Base-by-base conservation (phyloP, 2,329 filamentous ascomycete genomes). In the Colletotrichum agaves region DNA sequence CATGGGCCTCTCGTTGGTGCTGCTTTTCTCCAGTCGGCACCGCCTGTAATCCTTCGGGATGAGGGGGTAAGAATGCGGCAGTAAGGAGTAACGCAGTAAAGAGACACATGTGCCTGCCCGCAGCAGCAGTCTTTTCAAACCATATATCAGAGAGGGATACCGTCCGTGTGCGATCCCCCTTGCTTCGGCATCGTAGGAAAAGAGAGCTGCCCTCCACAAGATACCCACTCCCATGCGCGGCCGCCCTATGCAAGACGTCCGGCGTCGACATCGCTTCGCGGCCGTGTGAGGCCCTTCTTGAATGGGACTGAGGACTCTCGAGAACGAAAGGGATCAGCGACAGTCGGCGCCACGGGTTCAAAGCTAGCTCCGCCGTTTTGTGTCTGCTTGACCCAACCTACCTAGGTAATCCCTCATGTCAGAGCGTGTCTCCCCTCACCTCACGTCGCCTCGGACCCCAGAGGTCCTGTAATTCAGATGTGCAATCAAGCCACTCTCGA, bases 401-500 rank as follows among this genome's bases (percentile, higher is more conserved):
- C 3, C 57, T 41, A 35, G 17, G n/a, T n/a, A n/a, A n/a, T 35
- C 23, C 4, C 23, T 27, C 23, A 27, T 27, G 23, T 27, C 23
- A 27, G 23, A 27, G 23, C n/a, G n/a, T 27, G 23, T 35, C 43
- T 37, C 31, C 31, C 23, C 50, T 10, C 27, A 23, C 52, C 52
- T 19, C 59, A 44, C 31, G 41, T 39, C 63, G 37, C 44, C 49
- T 19, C 58, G 17, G 27, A 21, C 56, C 56, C 50, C 33, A 33
- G 35, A 19, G 37, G 47, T 58, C 64, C 61, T 67, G 39, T 53
- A 64, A 64, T 64, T 43, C 60, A 67, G 60, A 64, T 55, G 39
- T 39, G 46, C 61, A 59, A 67, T 53, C 33, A 67, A 63, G 60
- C 61, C 47, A 58, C 61, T 63, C 53, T 55, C 8, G 37, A 53